A percentile compares a stretch with the other conserved stretches of the same genome.
These are phyloP conservation scores for Furcasterigmium sp. DNA, from an alignment of 2,329 filamentous ascomycete genomes.

Conservation along the genomic window DNA sequence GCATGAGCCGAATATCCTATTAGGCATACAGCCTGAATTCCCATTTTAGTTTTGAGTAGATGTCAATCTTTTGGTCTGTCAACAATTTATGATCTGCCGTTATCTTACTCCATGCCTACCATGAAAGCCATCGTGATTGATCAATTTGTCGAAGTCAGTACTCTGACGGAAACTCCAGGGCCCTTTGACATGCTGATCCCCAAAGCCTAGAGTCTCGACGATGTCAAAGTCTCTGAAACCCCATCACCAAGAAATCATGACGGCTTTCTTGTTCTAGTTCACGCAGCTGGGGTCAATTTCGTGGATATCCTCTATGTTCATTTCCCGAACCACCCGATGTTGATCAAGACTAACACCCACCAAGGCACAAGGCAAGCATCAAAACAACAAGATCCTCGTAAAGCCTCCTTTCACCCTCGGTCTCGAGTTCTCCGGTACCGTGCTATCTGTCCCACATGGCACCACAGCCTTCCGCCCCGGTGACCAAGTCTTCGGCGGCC, in stretches of 20 bases:
- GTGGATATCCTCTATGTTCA: constrained; percentile 53
- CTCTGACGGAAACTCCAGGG: background rate
- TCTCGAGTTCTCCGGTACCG: constrained; percentile 54
- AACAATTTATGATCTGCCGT: too few species aligned
- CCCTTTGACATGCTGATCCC: background rate
- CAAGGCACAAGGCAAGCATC: constrained; percentile 51
- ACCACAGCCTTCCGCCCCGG: constrained; percentile 33
- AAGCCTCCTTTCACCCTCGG: constrained; percentile 54
- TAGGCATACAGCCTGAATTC: too few species aligned
- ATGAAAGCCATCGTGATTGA: constrained; percentile 24
- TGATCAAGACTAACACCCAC: background rate
- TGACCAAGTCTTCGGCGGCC: constrained; percentile 48
- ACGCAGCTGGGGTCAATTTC: constrained; percentile 53
- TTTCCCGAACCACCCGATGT: background rate
- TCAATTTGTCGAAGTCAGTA: constrained; percentile 16
- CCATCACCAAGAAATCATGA: constrained; percentile 12
- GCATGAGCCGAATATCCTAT: too few species aligned
- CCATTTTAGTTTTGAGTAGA: too few species aligned
- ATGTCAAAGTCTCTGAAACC: constrained; percentile 18
- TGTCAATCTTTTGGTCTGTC: too few species aligned
- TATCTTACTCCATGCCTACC: constrained; percentile 1
- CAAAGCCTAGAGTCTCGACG: constrained; percentile 11
- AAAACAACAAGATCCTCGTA: constrained; percentile 53
- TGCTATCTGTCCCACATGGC: constrained; percentile 31
- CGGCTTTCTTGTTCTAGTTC: constrained; percentile 30